A percentile compares a stretch with the other conserved stretches of the same genome.
Evolutionary conservation across 192 early-diverging fungal genomes (phyloP).

Genomic region (Umbelopsis vinacea): DNA sequence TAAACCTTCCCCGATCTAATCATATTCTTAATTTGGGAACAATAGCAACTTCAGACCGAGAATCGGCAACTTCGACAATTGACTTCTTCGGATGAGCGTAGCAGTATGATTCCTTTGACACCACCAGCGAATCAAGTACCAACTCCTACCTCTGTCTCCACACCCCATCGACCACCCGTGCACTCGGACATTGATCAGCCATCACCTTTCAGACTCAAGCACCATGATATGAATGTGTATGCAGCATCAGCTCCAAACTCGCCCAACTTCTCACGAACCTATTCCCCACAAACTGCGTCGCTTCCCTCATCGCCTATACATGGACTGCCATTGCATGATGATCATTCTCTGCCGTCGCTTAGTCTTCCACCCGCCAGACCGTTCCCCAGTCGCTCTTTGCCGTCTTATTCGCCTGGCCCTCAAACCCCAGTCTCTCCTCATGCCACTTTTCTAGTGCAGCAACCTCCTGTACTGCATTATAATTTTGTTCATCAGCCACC

Average conservation of each 20-base stretch:
- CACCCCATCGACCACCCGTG: background rate
- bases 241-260: slow-evolving; percentile 28
- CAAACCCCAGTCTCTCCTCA: background rate
- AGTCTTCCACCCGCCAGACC: slow-evolving; percentile 6
- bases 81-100: background rate
- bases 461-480: slow-evolving; percentile 20
- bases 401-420: background rate
- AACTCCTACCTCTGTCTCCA: too few relatives aligned
- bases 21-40: background rate
- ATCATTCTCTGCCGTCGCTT: background rate
- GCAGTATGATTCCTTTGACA: background rate
- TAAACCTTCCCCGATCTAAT: slow-evolving; percentile 1
- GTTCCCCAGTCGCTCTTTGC: slow-evolving; percentile 6
- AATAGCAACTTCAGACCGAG: slow-evolving; percentile 10
- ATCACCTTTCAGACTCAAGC: slow-evolving; percentile 7
- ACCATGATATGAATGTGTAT: slow-evolving; percentile 3
- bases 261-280: slow-evolving; percentile 1
- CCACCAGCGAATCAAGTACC: background rate
- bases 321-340: background rate
- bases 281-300: slow-evolving; percentile 14
- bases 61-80: background rate
- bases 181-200: background rate
- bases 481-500: background rate
- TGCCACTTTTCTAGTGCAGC: slow-evolving; percentile 11
- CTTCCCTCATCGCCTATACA: slow-evolving; percentile 22